Base-by-base conservation (phyloP, 2,329 filamentous ascomycete species). In the Monosporascus sp. region DNA sequence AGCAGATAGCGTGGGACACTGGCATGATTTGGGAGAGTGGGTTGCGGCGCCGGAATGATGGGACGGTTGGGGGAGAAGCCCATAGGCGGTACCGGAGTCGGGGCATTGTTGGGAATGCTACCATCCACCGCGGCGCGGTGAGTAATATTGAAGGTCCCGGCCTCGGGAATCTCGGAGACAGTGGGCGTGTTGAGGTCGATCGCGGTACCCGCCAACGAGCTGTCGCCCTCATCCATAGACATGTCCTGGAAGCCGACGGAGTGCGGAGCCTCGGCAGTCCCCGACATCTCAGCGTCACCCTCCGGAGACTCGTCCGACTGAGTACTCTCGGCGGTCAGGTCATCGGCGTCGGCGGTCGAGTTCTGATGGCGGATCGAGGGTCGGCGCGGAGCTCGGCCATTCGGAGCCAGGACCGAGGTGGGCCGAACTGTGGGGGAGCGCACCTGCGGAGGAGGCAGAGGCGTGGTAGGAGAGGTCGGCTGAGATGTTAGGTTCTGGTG, bases 141-240 rank as follows among this genome's bases (percentile, higher is more conserved):
- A 7, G 89, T 91, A 63, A 97, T 95, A 72, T 96, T 95, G 72
- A 97, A 97, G 0, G 91, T 91, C 53, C 93, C 91, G 14, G 89
- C 83, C 62, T 95, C 90, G 62, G 91, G 88, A n/a, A 86, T 83
- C 63, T 94, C 91, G 0, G 91, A 92, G 3, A 88, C 88, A 37
- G 88, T 88, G 2, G 88, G 88, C 7, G 90, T 87, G 3, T 86
- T 84, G 56, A 96, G 73, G 31, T 88, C 86, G 37, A 96, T 83
- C 3, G 86, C 81, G 2, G 88, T 83, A 51, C 85, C 86, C 40
- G 90, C 86, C 37, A 96, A 80, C 68, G 96, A 87, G 61, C 86
- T 82, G 56, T 93, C 88, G 35, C 86, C 83, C 58, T 94, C 89
- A 52, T 91, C 89, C 74, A 95, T 86, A 17, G 77, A 78, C 50